A percentile compares a stretch with the other conserved stretches of the same genome.
phyloP scores from a whole-genome alignment of 768 basidiomycete genomes.

The Kondoa subrosea region DNA sequence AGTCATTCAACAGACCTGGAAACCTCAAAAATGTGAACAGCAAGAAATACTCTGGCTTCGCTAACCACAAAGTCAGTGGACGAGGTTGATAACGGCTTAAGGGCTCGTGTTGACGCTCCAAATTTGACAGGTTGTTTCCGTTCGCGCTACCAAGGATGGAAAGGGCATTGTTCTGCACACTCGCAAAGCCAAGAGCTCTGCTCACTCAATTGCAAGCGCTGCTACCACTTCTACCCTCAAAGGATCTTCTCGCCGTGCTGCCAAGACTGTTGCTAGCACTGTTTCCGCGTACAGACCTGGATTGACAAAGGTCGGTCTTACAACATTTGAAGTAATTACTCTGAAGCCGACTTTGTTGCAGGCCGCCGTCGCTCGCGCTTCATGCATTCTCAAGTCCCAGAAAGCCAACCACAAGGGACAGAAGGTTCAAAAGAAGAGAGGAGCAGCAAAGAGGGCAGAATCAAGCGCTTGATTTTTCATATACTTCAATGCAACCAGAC shows the following conservation, averaged over 20 bases:
- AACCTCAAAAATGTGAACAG: not conserved
- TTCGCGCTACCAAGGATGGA: not conserved
- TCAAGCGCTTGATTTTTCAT: too few species aligned
- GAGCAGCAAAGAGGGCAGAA: constrained; percentile 21
- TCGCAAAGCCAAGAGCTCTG: not conserved
- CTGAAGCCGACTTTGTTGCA: not conserved
- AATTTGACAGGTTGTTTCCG: not conserved
- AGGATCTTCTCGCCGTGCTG: not conserved
- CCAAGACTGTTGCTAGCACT: not conserved
- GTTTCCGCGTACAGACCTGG: not conserved
- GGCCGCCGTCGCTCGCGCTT: not conserved
- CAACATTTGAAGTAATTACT: not conserved
- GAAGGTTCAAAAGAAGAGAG: not conserved
- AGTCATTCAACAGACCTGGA: not conserved
- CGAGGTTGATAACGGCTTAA: not conserved
- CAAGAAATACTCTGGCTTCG: not conserved
- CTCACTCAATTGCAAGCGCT: not conserved
- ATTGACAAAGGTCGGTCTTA: not conserved
- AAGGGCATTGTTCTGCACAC: not conserved
- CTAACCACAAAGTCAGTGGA: not conserved
- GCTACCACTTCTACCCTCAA: not conserved
- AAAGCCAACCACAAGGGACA: not conserved
- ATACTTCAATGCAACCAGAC: too few species aligned
- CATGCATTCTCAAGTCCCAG: not conserved
- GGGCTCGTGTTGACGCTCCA: not conserved